Base-by-base conservation (phyloP, 2,329 filamentous ascomycete species). In the Ophiostoma novo-ulmi region DNA sequence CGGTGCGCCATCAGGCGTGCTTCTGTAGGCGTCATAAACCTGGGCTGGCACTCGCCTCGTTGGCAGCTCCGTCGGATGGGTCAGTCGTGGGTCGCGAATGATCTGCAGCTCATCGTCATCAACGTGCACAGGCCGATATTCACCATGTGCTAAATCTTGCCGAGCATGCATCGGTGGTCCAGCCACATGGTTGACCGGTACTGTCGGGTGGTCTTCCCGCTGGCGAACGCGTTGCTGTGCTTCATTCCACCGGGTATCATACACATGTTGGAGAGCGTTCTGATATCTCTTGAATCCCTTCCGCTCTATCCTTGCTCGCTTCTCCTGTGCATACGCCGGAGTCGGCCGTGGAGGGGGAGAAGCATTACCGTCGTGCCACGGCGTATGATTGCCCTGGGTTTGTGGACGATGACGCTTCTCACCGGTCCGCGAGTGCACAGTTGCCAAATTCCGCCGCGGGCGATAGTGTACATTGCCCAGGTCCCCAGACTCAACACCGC, bases 271-370 rank as follows among this genome's bases (percentile, higher is more conserved):
- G 8, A 75, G 75, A 20, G 75, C 76, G 11, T 77, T 82, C 72
- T 81, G 78, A 69, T 84, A 84, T 73, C 83, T 78, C 73, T 81
- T 80, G 72, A 85, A 84, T 1, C 82, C 82, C 44, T 81, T 78
- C 3, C 73, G 69, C 2, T 67, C 35, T n/a, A n/a, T 20, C 14
- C 58, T 69, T 17, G 22, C 0, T 14, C 39, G 20, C 5, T 10
- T 17, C 20, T 68, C 67, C 5, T 35, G 66, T 67, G 67, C 55
- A n/a, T 70, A 70, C 3, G 5, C 55, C 5, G 58, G 55, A 5
- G 65, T 11, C 26, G 26, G 31, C 3, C 6, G 52, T 31, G 22
- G 17, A 3, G n/a, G 22, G 3, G 66, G 5, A 13, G 66, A 41
- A 38, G 13, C 41, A 52, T 22, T 11, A 36, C 1, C 36, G 8